phyloP scores from a whole-genome alignment of 176 grass and related monocot genomes.

The Cenchrus americanus region DNA sequence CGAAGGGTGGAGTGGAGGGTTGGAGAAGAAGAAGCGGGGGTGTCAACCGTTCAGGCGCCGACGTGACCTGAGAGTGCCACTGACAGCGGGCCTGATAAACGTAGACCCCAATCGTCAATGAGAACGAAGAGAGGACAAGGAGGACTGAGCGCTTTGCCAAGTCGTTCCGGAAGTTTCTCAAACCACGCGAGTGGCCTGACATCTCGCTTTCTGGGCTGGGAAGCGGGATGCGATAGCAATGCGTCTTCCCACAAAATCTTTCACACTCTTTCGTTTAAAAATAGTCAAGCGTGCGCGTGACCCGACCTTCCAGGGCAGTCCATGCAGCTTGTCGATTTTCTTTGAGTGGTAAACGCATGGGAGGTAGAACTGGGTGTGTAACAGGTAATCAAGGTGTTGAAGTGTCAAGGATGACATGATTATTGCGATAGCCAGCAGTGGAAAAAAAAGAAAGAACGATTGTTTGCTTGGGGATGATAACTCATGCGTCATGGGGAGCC shows the following conservation, averaged over 20 bases:
- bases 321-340: too few species aligned
- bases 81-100: background rate
- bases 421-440: too few species aligned
- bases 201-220: background rate
- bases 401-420: too few species aligned
- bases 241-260: background rate
- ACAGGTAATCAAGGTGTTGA: too few species aligned
- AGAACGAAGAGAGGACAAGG: background rate
- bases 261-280: too few species aligned
- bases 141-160: background rate
- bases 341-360: too few species aligned
- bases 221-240: background rate
- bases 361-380: too few species aligned
- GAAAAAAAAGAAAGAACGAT: too few species aligned
- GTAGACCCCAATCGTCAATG: background rate
- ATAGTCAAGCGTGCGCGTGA: too few species aligned
- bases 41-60: background rate
- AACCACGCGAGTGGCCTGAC: background rate
- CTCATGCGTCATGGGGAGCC: too few species aligned
- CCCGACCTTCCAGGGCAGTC: too few species aligned
- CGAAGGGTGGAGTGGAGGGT: background rate
- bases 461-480: too few species aligned
- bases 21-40: slow-evolving; percentile 12
- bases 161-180: background rate
- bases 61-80: background rate